Conservation (phyloP, 148 eudicot genomes). For the Amaranthus hypochondriacus region DNA sequence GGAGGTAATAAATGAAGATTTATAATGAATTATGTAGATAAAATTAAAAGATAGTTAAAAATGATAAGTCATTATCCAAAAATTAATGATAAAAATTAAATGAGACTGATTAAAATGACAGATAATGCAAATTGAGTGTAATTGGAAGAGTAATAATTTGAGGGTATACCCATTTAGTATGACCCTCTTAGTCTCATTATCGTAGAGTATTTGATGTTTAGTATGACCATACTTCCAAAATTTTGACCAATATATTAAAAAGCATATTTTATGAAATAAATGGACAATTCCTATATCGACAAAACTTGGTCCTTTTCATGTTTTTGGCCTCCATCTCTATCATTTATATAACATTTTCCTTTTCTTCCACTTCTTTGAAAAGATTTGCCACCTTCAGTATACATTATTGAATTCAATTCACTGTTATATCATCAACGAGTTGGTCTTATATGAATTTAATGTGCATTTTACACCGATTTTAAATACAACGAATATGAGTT, state of each 20-base stretch:
- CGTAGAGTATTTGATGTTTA: neutral
- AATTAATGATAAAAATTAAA: too few relatives aligned
- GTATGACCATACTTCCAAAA: neutral
- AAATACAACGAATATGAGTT: too few relatives aligned
- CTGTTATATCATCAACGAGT: too few relatives aligned
- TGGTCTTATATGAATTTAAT: too few relatives aligned
- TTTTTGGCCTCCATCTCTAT: neutral
- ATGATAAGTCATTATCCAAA: too few relatives aligned
- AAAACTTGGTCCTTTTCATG: neutral
- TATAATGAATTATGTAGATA: too few relatives aligned
- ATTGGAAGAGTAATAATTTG: neutral
- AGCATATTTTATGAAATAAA: neutral
- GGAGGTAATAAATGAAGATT: too few relatives aligned
- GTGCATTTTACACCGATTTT: too few relatives aligned
- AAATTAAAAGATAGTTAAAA: too few relatives aligned
- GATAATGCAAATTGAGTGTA: too few relatives aligned
- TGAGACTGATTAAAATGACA: too few relatives aligned
- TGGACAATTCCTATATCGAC: neutral
- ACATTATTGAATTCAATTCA: neutral
- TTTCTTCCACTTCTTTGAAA: neutral
- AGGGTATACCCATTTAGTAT: neutral
- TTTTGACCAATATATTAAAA: constrained; percentile 7
- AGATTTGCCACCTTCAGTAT: neutral
- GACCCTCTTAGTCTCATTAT: neutral
- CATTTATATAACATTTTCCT: neutral